phyloP scores from a whole-genome alignment of 805 yeast species.

The Lipomyces spencermartinsiae region DNA sequence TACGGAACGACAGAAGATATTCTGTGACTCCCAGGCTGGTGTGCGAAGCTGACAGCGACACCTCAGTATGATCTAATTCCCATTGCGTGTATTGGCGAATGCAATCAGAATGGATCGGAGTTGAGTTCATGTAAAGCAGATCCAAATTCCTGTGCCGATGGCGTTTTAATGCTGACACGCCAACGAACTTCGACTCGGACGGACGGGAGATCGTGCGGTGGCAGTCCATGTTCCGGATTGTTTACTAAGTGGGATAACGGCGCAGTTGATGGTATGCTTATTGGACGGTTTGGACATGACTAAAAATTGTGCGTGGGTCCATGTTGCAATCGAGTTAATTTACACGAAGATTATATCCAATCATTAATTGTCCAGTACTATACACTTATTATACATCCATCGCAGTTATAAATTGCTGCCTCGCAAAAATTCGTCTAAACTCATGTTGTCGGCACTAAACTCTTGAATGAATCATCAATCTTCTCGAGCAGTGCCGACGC shows the following conservation, averaged over 20 bases:
- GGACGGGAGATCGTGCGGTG: slow-evolving; percentile 40
- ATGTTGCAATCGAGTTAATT: too few relatives aligned
- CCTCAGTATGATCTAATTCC: slow-evolving; percentile 39
- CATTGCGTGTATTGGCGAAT: slow-evolving; percentile 43
- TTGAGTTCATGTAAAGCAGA: slow-evolving; percentile 32
- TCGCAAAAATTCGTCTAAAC: slow-evolving; percentile 39
- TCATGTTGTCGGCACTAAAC: slow-evolving; percentile 38
- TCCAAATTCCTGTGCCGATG: slow-evolving; percentile 44
- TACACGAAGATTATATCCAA: too few relatives aligned
- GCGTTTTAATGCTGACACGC: slow-evolving; percentile 37
- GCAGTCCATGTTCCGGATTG: slow-evolving; percentile 43
- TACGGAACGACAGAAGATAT: slow-evolving; percentile 43
- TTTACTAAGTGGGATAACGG: slow-evolving; percentile 34
- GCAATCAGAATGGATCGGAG: slow-evolving; percentile 20
- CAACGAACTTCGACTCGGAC: slow-evolving; percentile 22
- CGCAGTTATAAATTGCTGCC: not conserved
- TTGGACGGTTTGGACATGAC: slow-evolving; percentile 45
- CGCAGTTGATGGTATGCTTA: slow-evolving; percentile 42
- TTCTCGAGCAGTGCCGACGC: slow-evolving; percentile 3
- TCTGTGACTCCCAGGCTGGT: slow-evolving; percentile 41
- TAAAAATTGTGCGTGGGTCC: too few relatives aligned
- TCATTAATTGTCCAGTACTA: too few relatives aligned
- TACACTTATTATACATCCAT: not conserved
- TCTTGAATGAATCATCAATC: slow-evolving; percentile 17
- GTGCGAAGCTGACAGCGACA: slow-evolving; percentile 40